Base-by-base conservation (phyloP, 2,329 filamentous ascomycete species). In the Apiospora marii region DNA sequence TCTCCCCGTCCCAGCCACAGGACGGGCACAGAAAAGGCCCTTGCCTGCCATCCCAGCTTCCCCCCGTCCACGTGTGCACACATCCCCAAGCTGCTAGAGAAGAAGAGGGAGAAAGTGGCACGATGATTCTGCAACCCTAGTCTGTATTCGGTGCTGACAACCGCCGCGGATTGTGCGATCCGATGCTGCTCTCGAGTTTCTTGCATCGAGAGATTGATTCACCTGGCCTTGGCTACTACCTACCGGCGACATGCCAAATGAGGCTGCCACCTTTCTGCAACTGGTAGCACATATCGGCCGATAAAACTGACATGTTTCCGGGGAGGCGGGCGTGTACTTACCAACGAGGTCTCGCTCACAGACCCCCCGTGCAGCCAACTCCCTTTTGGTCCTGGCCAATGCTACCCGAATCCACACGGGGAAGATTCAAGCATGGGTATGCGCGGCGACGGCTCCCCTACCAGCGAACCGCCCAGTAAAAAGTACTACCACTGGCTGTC, bases 261-360 rank as follows among this genome's bases (percentile, higher is more conserved):
- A 64, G 58, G 58, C 58, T 64, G 8, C 22, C 58, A n/a, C 10
- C 34, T 64, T 22, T n/a, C 34, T 64, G 34, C 58, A 41, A 37
- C 4, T 37, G 34, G 8, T 41, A 64, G 41, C 34, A n/a, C 58
- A 64, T 64, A 64, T 64, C 58, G 58, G 58, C 58, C 58, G 58
- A 64, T 64, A 64, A 64, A 64, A 41, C 53, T 64, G 58, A n/a
- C 58, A 22, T 41, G 34, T 34, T 41, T 64, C 58, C 58, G 58
- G 58, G 58, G 58, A n/a, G 34, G 30, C 34, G 34, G 58, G 22
- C 34, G 4, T 41, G 58, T 64, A 41, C 34, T 22, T 41, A 4
- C 41, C 19, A 19, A 24, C n/a, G 34, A n/a, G 7, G 19, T 37
- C 30, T 41, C 41, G 22, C 30, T 64, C 58, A 64, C 58, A 64